These are phyloP conservation scores for Yamadazyma philogaea DNA, from an alignment of 805 yeast genomes.

Conservation along the genomic window DNA sequence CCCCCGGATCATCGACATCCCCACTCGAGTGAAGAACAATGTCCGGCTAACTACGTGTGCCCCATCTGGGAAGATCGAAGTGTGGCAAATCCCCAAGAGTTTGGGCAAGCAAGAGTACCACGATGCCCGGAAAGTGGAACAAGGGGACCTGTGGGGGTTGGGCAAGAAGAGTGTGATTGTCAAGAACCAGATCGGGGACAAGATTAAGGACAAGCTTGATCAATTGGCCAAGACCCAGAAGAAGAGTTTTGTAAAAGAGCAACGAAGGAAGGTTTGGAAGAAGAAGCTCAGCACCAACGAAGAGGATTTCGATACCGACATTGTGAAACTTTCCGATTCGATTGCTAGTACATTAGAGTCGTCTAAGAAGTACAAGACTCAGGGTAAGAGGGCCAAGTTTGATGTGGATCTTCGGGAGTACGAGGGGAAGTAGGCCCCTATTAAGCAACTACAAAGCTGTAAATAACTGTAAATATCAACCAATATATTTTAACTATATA, in stretches of 20 bases:
- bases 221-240: slow-evolving; percentile 34
- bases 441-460: too few species aligned
- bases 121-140: slow-evolving; percentile 82
- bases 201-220: slow-evolving; percentile 32
- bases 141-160: slow-evolving; percentile 83
- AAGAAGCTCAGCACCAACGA: slow-evolving; percentile 26
- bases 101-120: slow-evolving; percentile 71
- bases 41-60: slow-evolving; percentile 78
- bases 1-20: slow-evolving; percentile 73
- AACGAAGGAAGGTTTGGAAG: slow-evolving; percentile 33
- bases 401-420: slow-evolving; percentile 18
- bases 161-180: slow-evolving; percentile 35
- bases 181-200: slow-evolving; percentile 29
- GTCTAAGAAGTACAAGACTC: slow-evolving; percentile 28
- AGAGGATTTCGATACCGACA: slow-evolving; percentile 24
- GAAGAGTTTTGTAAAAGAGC: slow-evolving; percentile 37
- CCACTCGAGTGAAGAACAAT: slow-evolving; percentile 77
- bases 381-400: slow-evolving; percentile 26
- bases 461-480: slow-evolving; percentile 5
- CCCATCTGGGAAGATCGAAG: slow-evolving; percentile 74
- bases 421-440: slow-evolving; percentile 17
- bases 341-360: slow-evolving; percentile 32
- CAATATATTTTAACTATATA: slow-evolving; percentile 8
- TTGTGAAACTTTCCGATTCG: slow-evolving; percentile 24
- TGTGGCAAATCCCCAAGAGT: slow-evolving; percentile 84